Base-by-base conservation (phyloP, 345 rosid genomes). In the Lumnitzera racemosa region DNA sequence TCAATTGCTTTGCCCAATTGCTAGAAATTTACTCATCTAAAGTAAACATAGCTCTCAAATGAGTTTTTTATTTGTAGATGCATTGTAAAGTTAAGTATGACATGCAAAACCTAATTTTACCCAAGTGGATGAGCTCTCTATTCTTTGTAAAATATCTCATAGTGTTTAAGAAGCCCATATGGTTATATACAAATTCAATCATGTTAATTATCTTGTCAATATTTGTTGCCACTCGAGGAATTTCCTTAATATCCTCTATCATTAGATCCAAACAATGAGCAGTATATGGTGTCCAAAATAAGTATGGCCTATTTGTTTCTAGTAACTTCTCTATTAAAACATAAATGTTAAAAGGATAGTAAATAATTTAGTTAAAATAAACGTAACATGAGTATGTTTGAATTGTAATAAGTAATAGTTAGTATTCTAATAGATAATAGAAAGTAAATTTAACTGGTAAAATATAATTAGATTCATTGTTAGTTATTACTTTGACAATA, bases 231-330 rank as follows among this genome's bases (percentile, higher is more conserved):
- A 68, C 15, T 3, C 0, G 2, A 1, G n/a, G 5, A 12, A 50
- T 17, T 47, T 68, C 61, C 3, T 46, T 56, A 14, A 62, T 56
- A 8, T 61, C 62, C 24, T 62, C 58, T 6, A 61, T 13, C 47
- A 68, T 68, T n/a, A 61, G 24, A 24, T 68, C 62, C 0, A 56
- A 14, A 43, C 53, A 68, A 51, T 61, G 67, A 12, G 72, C 52
- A 6, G 29, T 58, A 61, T 48, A 68, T 29, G 61, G 52, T 24
- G 67, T 55, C 67, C 55, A 55, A 50, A 8, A 61, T 17, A 61
- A 43, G 13, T 20, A 27, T 25, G 11, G 46, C 20, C 9, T 61
- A 48, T 48, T 4, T 20, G 13, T 10, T 23, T 46, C 15, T 10
- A 25, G 41, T 62, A 56, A 20, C 41, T 16, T 60, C 53, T 1